Evolutionary conservation across 2,329 filamentous ascomycete species (phyloP).

Genomic region (Phaeomoniella chlamydospora): DNA sequence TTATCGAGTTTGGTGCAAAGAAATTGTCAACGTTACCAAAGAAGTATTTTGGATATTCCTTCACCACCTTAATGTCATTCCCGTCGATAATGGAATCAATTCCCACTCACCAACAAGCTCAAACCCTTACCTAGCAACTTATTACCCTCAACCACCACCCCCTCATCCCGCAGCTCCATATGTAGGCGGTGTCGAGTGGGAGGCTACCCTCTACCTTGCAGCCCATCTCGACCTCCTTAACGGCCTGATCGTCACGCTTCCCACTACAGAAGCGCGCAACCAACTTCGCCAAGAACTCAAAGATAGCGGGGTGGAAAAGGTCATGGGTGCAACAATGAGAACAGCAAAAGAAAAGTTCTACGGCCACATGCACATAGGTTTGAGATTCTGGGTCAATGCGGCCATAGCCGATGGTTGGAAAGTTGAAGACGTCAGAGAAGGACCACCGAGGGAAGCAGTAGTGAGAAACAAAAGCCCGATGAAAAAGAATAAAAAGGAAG

Average conservation of each 20-base stretch:
- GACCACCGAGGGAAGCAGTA: conserved; percentile 24
- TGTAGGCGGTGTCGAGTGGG: conserved; percentile 95
- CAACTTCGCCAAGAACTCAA: conserved; percentile 60
- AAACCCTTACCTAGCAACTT: conserved; percentile 32
- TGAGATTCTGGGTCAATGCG: conserved; percentile 81
- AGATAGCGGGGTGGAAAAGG: conserved; percentile 80
- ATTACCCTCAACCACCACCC: conserved; percentile 74
- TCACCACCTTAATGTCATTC: conserved; percentile 79
- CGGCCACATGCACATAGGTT: conserved; percentile 72
- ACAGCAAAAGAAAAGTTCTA: conserved; percentile 98
- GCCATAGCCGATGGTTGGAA: conserved; percentile 82
- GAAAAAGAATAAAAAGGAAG: conserved; percentile 32
- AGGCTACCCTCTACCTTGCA: conserved; percentile 90
- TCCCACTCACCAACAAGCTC: conserved; percentile 6
- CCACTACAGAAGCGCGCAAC: conserved; percentile 58
- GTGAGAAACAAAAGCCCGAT: conserved; percentile 31
- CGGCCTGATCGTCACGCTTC: conserved; percentile 70
- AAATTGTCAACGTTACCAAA: conserved; percentile 83
- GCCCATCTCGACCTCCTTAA: conserved; percentile 88
- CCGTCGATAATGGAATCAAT: conserved; percentile 23
- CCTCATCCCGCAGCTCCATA: conserved; percentile 91
- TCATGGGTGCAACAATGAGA: conserved; percentile 69
- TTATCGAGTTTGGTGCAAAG: conserved; percentile 88
- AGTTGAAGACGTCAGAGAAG: conserved; percentile 56
- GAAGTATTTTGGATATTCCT: conserved; percentile 99